A percentile compares a stretch with the other conserved stretches of the same genome.
Evolutionary conservation across 2,329 filamentous ascomycete genomes (phyloP).

Genomic region (Bipolaris bicolor): DNA sequence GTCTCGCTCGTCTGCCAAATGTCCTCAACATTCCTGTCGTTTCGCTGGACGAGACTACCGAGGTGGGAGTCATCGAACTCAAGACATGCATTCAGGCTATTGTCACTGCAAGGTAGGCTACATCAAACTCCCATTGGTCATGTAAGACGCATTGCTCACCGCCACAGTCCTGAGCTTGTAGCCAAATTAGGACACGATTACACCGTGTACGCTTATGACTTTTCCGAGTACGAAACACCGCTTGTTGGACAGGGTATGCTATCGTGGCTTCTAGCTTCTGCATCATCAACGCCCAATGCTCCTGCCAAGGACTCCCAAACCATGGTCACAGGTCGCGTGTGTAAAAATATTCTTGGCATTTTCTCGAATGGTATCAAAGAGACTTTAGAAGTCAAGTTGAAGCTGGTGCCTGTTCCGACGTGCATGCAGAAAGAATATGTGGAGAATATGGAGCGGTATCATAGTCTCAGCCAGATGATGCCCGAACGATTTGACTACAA

Average conservation of each 20-base stretch:
- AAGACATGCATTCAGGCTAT: conserved; percentile 87
- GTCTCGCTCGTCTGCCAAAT: conserved; percentile 83
- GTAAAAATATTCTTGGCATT: conserved; percentile 81
- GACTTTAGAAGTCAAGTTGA: conserved; percentile 90
- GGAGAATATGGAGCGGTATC: conserved; percentile 66
- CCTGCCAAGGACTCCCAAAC: conserved; percentile 67
- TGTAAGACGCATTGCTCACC: conserved; percentile 25
- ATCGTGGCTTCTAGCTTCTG: conserved; percentile 76
- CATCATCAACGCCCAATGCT: conserved; percentile 61
- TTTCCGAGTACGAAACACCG: conserved; percentile 91
- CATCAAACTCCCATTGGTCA: conserved; percentile 14
- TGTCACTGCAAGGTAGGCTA: conserved; percentile 62
- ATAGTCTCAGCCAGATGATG: conserved; percentile 63
- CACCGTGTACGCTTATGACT: conserved; percentile 96
- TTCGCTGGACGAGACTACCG: conserved; percentile 75
- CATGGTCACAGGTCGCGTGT: conserved; percentile 87
- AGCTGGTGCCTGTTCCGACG: conserved; percentile 77
- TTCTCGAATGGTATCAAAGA: conserved; percentile 85
- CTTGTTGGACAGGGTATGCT: conserved; percentile 95
- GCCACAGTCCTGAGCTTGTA: conserved; percentile 81
- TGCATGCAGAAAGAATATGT: conserved; percentile 66
- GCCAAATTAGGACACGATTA: conserved; percentile 79
- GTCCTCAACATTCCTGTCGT: conserved; percentile 80
- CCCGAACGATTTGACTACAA: conserved; percentile 69
- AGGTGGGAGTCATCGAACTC: conserved; percentile 88